Base-by-base conservation (phyloP, 176 grass and related monocot genomes). In the Miscanthus lutarioriparius region DNA sequence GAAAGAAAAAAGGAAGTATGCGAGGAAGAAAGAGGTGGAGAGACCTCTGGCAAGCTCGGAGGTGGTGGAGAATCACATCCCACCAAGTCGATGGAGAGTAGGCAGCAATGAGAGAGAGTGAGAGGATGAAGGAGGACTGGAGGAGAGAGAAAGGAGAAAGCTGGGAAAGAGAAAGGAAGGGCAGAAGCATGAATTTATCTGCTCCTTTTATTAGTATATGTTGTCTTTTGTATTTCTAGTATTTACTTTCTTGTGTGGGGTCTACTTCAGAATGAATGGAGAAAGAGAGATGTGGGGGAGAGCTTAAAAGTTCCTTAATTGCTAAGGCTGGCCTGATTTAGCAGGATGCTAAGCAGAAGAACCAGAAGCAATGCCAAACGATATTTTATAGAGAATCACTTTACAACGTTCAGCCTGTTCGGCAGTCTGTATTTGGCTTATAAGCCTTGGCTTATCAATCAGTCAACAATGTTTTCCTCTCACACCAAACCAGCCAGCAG, bases 11-110 rank as follows among this genome's bases (percentile, higher is more conserved):
- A 79, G 74, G 80, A 83, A 73, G 61, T 43, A 62, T 56, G 69
- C 67, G 37, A 86, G 80, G 85, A 70, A 76, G 86, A 70, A 92
- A 78, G 89, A 86, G 89, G 85, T 88, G 85, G 73, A 86, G 91
- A 67, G 64, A 76, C 65, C 53, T 90, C 88, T 86, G 32, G 67
- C 86, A 89, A 73, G 66, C 77, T 88, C 14, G 45, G 81, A 88
- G 86, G 78, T 85, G 94, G 94, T 94, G 92, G 92, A 94, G 88
- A 87, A 97, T 97, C 90, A 89, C 86, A 89, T 87, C 88, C 84
- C 83, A 87, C 82, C 56, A 61, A 90, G 87, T 79, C 63, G 61
- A 72, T 86, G 85, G 85, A 74, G 86, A 86, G 56, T 4, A 84
- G 87, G 85, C 72, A 94, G 81, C 74, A 83, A 49, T 73, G 25